phyloP scores from a whole-genome alignment of 148 eudicot genomes.

The Rhododendron kiyosumense region DNA sequence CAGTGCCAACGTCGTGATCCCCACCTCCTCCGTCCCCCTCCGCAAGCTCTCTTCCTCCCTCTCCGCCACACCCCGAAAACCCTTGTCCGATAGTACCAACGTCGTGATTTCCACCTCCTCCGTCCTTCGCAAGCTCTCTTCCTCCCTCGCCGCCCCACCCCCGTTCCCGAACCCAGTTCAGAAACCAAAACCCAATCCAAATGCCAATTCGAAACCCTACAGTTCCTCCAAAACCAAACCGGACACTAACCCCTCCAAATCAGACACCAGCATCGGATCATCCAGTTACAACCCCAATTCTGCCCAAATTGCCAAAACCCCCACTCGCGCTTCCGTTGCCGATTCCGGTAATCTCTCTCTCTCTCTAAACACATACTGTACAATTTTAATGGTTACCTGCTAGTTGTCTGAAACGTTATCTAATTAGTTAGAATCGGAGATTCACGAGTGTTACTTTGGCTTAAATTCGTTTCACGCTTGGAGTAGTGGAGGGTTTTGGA shows the following conservation, averaged over 20 bases:
- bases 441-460: not conserved
- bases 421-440: not conserved
- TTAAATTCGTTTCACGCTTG: not conserved
- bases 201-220: conserved; percentile 4
- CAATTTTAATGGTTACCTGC: not conserved
- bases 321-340: not conserved
- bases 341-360: conserved; percentile 23
- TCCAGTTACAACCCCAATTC: not conserved
- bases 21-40: conserved; percentile 1
- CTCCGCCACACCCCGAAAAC: no score
- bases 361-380: not conserved
- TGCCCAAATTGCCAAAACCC: not conserved
- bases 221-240: not conserved
- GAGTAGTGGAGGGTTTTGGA: not conserved
- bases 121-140: no score
- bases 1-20: conserved; percentile 10
- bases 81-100: no score
- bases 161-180: not conserved
- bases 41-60: conserved; percentile 12
- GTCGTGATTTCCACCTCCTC: no score
- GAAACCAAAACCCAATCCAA: not conserved
- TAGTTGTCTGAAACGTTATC: not conserved
- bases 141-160: conserved; percentile 10
- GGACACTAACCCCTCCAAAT: not conserved
- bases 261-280: conserved; percentile 23